phyloP scores from a whole-genome alignment of 257 asterid genomes.

The Solanum chiquidenum region DNA sequence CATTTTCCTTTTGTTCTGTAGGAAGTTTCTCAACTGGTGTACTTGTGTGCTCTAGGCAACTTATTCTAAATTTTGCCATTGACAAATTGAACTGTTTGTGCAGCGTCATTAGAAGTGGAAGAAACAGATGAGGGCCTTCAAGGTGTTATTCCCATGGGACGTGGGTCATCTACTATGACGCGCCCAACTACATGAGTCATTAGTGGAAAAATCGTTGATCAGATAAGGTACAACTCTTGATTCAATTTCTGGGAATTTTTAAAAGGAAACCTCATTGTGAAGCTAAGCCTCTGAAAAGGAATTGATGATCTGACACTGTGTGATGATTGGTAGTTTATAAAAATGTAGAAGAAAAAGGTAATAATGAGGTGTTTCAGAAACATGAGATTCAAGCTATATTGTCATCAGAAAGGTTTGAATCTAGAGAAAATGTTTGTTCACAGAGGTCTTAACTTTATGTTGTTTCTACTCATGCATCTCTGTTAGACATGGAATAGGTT shows the following conservation, averaged over 20 bases:
- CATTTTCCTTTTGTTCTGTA: background rate
- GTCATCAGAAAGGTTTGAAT: background rate
- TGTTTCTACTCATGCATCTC: background rate
- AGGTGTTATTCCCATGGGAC: slow-evolving; percentile 63
- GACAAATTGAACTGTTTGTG: background rate
- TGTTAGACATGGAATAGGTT: background rate
- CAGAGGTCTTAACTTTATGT: background rate
- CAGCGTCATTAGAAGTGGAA: slow-evolving; percentile 50
- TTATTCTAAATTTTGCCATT: background rate
- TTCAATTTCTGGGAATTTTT: background rate
- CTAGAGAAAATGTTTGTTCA: background rate
- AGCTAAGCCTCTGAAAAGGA: background rate
- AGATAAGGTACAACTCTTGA: background rate
- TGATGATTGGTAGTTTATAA: background rate
- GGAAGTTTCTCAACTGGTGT: background rate
- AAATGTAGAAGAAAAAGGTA: background rate
- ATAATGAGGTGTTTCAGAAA: background rate
- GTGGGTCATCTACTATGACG: slow-evolving; percentile 93
- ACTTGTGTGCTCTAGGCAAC: background rate
- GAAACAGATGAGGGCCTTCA: slow-evolving; percentile 48
- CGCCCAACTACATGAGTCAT: slow-evolving; percentile 70
- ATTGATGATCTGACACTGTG: background rate
- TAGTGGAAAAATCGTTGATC: background rate
- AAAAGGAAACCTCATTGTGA: background rate
- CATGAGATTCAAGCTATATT: background rate